phyloP scores from a whole-genome alignment of 768 basidiomycete genomes.

The Leccinum disarticulatum region DNA sequence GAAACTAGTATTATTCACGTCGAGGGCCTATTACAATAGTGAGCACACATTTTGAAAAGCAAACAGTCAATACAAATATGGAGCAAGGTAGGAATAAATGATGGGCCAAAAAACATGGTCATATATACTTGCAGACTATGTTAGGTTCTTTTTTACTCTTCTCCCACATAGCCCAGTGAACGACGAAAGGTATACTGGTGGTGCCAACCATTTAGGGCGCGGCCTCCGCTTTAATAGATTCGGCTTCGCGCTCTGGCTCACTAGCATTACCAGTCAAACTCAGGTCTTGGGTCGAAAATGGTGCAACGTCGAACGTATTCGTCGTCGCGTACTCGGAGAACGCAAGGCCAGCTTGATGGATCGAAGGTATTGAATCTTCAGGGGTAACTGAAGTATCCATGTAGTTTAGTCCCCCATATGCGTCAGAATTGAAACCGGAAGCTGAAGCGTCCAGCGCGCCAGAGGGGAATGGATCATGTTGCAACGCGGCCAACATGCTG shows the following conservation, averaged over 20 bases:
- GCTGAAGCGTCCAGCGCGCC: conserved; percentile 65
- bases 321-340: conserved; percentile 71
- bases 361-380: conserved; percentile 60
- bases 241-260: conserved; percentile 63
- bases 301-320: conserved; percentile 67
- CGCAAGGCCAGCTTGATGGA: conserved; percentile 62
- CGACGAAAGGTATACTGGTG: conserved; percentile 22
- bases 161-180: conserved; percentile 27
- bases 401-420: conserved; percentile 69
- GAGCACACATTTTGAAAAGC: conserved; percentile 35
- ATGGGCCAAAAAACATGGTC: conserved; percentile 29
- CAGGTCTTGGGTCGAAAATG: conserved; percentile 67
- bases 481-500: conserved; percentile 87
- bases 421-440: conserved; percentile 63
- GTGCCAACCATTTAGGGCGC: conserved; percentile 28
- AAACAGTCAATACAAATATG: conserved; percentile 36
- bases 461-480: conserved; percentile 68
- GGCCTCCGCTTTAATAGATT: conserved; percentile 68
- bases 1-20: conserved; percentile 32
- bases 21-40: conserved; percentile 37
- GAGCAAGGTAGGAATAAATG: conserved; percentile 41
- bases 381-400: conserved; percentile 69
- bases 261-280: conserved; percentile 53
- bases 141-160: conserved; percentile 23
- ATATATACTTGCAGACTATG: conserved; percentile 34